These are phyloP conservation scores for Polychaeton citri DNA, from an alignment of 2,329 filamentous ascomycete species.

Conservation along the genomic window DNA sequence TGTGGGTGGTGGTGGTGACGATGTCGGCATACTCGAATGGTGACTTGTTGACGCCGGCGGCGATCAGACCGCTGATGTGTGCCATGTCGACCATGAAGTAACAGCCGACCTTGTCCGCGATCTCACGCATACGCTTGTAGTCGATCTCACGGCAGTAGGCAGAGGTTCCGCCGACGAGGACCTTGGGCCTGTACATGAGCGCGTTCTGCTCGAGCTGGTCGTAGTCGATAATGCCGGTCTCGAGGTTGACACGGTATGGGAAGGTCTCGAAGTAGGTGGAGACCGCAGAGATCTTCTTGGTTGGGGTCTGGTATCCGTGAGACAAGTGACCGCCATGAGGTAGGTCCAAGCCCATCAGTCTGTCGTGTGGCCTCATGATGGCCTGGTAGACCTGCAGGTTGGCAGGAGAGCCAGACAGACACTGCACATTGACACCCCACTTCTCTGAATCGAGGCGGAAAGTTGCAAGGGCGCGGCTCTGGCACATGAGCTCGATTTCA, in stretches of 20 bases:
- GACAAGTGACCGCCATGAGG: constrained; percentile 93
- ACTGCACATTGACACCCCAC: constrained; percentile 99
- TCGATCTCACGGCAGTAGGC: constrained; percentile 98
- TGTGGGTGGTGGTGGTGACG: constrained; percentile 97
- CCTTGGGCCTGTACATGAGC: constrained; percentile 84
- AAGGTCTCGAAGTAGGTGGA: constrained; percentile 99
- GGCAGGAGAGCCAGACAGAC: constrained; percentile 65
- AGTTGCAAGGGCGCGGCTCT: constrained; percentile 79
- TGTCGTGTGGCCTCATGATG: constrained; percentile 80
- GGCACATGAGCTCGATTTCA: constrained; percentile 87
- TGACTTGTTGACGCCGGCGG: constrained; percentile 81
- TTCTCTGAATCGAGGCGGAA: constrained; percentile 77
- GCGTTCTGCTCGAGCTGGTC: constrained; percentile 83
- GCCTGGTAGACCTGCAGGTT: constrained; percentile 84
- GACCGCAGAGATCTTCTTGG: constrained; percentile 73
- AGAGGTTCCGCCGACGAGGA: constrained; percentile 90
- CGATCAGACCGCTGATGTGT: constrained; percentile 92
- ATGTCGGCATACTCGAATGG: constrained; percentile 90
- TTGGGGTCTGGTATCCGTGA: constrained; percentile 92
- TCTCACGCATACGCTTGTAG: constrained; percentile 90
- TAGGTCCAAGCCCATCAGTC: constrained; percentile 92
- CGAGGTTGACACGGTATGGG: constrained; percentile 80
- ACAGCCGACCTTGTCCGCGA: constrained; percentile 82
- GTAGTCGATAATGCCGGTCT: constrained; percentile 96
- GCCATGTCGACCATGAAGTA: constrained; percentile 98